phyloP scores from a whole-genome alignment of 352 stramenopile genomes.

The Phytophthora meadii region DNA sequence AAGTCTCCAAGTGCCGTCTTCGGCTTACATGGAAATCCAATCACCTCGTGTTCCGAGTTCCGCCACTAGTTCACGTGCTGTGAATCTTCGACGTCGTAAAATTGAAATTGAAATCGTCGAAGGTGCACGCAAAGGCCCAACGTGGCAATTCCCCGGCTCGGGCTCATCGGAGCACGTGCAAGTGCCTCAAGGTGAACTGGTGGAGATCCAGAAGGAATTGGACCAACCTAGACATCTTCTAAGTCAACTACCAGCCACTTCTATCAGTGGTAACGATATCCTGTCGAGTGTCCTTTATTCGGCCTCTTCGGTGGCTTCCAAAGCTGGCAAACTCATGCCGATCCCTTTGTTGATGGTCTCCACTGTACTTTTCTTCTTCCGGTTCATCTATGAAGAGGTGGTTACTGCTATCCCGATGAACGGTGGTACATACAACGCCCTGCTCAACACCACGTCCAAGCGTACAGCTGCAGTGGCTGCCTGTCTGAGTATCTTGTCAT shows the following conservation, averaged over 20 bases:
- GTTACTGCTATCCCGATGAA: conserved; percentile 90
- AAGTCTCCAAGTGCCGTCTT: conserved; percentile 24
- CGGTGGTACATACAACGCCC: conserved; percentile 90
- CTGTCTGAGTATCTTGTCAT: conserved; percentile 85
- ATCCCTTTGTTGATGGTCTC: conserved; percentile 82
- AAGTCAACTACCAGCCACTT: conserved; percentile 73
- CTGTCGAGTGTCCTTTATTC: conserved; percentile 84
- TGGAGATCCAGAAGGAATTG: conserved; percentile 43
- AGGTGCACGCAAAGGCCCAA: conserved; percentile 29
- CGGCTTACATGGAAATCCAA: conserved; percentile 33
- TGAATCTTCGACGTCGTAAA: conserved; percentile 48
- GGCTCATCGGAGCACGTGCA: conserved; percentile 46
- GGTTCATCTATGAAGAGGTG: conserved; percentile 89
- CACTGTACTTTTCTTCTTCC: conserved; percentile 55
- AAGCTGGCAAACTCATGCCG: conserved; percentile 77
- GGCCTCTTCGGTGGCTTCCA: conserved; percentile 41
- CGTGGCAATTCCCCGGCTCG: conserved; percentile 52
- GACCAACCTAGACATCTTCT: conserved; percentile 48
- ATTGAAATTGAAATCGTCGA: conserved; percentile 60
- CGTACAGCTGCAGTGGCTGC: conserved; percentile 81
- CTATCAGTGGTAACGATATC: conserved; percentile 92
- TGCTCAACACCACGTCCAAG: conserved; percentile 91
- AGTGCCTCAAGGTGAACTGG: conserved; percentile 40
- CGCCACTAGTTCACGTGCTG: conserved; percentile 17
- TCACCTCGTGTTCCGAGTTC: conserved; percentile 26